Base-by-base conservation (phyloP, 768 basidiomycete species). In the Tremella yokohamensis region DNA sequence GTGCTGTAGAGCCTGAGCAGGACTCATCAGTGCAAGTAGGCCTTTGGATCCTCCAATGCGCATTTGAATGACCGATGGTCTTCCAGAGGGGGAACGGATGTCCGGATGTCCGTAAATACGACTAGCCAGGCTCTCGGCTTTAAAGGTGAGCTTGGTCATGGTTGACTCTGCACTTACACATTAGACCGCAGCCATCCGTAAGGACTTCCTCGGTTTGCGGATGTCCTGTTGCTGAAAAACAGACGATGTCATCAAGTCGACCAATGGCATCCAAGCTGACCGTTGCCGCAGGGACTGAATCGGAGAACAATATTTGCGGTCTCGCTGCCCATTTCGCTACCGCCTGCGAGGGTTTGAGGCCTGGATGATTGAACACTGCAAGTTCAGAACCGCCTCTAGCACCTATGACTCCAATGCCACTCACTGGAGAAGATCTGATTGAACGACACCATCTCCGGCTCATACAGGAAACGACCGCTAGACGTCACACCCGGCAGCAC, bases 321-420 rank as follows among this genome's bases (percentile, higher is more conserved):
- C 71, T 54, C 22, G 66, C 61, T 2, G 64, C 68, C 68, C 68
- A 73, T 66, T 73, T 73, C 1, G 71, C 71, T 61, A 73, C 63
- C 0, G 71, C 61, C 39, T 73, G 71, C 16, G 53, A 52, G 0
- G 66, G 64, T 40, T 68, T 73, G 24, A 53, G 47, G 8, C 45
- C 12, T 20, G 70, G 55, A 40, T 63, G 58, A 38, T 73, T 73
- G 52, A 54, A 70, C 44, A 44, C 68, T 69, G 12, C 4, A 3
- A 37, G 26, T 52, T 45, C 16, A 40, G 26, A 25, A 47, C 26
- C 49, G 15, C 19, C 8, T 26, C 44, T 54, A 34, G 53, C 12
- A 40, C 18, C 16, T 1, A 49, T 3, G 38, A 40, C 8, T 20
- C 26, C 51, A 26, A 44, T 15, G 12, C 13, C 42, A 57, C 64